Base-by-base conservation (phyloP, 306 rosid species). In the Castanea crenata region DNA sequence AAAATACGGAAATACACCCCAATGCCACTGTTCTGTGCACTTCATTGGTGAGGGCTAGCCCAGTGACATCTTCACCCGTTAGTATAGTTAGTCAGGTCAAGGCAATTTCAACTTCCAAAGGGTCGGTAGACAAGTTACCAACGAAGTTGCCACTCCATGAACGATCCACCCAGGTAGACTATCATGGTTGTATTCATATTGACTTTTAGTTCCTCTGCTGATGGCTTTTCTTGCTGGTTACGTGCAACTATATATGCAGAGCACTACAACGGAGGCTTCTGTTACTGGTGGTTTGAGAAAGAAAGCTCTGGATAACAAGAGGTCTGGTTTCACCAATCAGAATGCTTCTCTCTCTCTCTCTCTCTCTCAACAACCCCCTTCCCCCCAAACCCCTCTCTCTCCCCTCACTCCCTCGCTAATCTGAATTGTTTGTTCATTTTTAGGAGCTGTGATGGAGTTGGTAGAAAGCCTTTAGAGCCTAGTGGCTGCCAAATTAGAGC, bases 81-180 rank as follows among this genome's bases (percentile, higher is more conserved):
- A 15, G 80, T n/a, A 59, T 14, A 76, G 61, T 54, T 52, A 25
- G 49, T 84, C 79, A 35, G 31, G 13, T 23, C 41, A 80, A 51
- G 34, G 65, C 44, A 67, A 56, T 12, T 69, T 35, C 64, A 3
- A 61, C 71, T 64, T 27, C 49, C 10, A 76, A 69, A 80, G 76
- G 68, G 46, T 58, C 52, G 34, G 19, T 11, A 8, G 71, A 69
- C 46, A 73, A 38, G 16, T 25, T 68, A 3, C 80, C 2, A 8
- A 84, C 69, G 29, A 80, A 61, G 71, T 58, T 15, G 25, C 74
- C 76, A 3, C 54, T 61, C 32, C 51, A 15, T 32, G 49, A 20
- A 73, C 77, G 46, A 73, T 44, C 77, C 41, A 5, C 76, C 27
- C 82, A 80, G 87, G 87, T 84, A 51, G 20, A 49, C 55, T 8